Evolutionary conservation across 2,329 filamentous ascomycete genomes (phyloP).

Genomic region (Arthrobotrys iridis): DNA sequence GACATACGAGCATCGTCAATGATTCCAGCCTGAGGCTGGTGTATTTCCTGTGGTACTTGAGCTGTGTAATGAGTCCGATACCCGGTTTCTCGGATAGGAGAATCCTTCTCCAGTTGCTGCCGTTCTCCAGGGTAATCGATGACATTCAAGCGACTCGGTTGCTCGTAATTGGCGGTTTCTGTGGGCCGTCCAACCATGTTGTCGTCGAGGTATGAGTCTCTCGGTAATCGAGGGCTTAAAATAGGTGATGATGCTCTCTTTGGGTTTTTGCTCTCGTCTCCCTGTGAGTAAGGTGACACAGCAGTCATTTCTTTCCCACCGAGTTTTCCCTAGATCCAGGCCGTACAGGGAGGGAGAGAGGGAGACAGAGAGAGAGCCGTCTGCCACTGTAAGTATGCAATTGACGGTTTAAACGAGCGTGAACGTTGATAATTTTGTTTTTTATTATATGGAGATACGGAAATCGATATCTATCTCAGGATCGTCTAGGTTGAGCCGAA

Average conservation of each 20-base stretch:
- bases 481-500: slow-evolving; percentile 17
- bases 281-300: slow-evolving; percentile 47
- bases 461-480: slow-evolving; percentile 17
- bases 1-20: slow-evolving; percentile 51
- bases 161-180: slow-evolving; percentile 35
- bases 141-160: slow-evolving; percentile 47
- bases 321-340: slow-evolving; percentile 12
- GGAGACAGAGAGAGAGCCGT: background rate
- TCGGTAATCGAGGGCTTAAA: slow-evolving; percentile 39
- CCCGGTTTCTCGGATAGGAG: slow-evolving; percentile 52
- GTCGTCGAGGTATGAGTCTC: slow-evolving; percentile 50
- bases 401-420: slow-evolving; percentile 5
- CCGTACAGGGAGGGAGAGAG: background rate
- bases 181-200: slow-evolving; percentile 11
- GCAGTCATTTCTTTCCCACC: slow-evolving; percentile 49
- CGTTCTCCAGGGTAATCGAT: slow-evolving; percentile 40
- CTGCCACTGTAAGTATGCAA: slow-evolving; percentile 10
- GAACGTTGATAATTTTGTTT: background rate
- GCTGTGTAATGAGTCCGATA: slow-evolving; percentile 53
- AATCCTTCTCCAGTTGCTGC: slow-evolving; percentile 45
- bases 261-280: slow-evolving; percentile 35
- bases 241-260: slow-evolving; percentile 52
- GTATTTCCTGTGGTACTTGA: slow-evolving; percentile 50
- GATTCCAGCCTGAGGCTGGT: slow-evolving; percentile 48
- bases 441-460: slow-evolving; percentile 10